phyloP scores from a whole-genome alignment of 768 basidiomycete genomes.

The Amanita rubescens region DNA sequence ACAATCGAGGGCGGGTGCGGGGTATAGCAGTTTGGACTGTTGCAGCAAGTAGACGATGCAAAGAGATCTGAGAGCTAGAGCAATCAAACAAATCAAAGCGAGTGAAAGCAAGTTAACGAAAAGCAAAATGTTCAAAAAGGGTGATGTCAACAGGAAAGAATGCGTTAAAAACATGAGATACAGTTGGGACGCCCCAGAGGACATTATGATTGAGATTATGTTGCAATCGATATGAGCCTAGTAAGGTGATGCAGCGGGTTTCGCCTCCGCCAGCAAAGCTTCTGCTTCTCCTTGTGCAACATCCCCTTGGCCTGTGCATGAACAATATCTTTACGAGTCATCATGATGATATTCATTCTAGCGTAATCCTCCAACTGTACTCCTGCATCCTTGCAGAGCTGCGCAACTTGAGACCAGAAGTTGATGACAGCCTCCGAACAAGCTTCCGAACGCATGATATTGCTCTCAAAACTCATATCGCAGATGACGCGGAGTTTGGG shows the following conservation, averaged over 20 bases:
- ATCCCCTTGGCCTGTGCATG: conserved; percentile 3
- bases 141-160: too few species aligned
- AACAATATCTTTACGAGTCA: not conserved
- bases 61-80: too few species aligned
- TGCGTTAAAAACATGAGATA: too few species aligned
- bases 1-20: too few species aligned
- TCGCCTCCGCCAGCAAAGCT: not conserved
- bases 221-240: too few species aligned
- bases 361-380: conserved; percentile 1
- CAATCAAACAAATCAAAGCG: too few species aligned
- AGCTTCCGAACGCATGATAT: conserved; percentile 39
- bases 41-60: too few species aligned
- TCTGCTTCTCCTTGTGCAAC: conserved; percentile 11
- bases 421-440: conserved; percentile 20
- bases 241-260: not conserved
- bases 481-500: conserved; percentile 53
- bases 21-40: too few species aligned
- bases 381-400: not conserved
- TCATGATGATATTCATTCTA: not conserved
- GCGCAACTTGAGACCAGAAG: conserved; percentile 33
- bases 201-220: too few species aligned
- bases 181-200: too few species aligned
- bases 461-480: conserved; percentile 56
- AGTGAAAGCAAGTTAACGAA: too few species aligned
- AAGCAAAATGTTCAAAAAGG: too few species aligned